Conservation (phyloP, 345 rosid species). For the Pistacia vera region DNA sequence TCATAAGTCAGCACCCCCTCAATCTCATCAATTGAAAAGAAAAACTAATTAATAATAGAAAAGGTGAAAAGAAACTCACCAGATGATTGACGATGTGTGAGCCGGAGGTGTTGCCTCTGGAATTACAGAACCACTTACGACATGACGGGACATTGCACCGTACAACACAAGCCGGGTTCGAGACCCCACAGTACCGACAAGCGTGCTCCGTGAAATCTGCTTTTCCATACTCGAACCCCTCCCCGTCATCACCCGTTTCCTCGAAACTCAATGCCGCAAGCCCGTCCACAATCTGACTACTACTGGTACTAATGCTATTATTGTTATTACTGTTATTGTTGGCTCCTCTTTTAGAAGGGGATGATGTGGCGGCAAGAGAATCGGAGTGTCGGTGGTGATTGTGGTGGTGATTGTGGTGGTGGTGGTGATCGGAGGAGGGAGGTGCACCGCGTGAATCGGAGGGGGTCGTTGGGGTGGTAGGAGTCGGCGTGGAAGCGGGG, state of each 20-base stretch:
- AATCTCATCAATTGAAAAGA: not conserved
- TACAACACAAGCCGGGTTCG: slow-evolving; percentile 97
- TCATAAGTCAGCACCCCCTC: not conserved
- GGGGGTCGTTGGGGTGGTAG: slow-evolving; percentile 27
- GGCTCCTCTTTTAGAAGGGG: slow-evolving; percentile 23
- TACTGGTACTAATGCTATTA: slow-evolving; percentile 23
- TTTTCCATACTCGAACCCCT: slow-evolving; percentile 71
- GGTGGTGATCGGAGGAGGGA: slow-evolving; percentile 53
- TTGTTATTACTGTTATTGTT: slow-evolving; percentile 29
- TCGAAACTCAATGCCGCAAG: slow-evolving; percentile 80
- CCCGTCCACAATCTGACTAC: slow-evolving; percentile 29
- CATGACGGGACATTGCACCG: slow-evolving; percentile 98
- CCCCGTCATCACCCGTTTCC: slow-evolving; percentile 89
- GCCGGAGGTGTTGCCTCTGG: slow-evolving; percentile 98
- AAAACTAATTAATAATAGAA: not conserved
- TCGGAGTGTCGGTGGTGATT: slow-evolving; percentile 19
- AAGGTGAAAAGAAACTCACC: slow-evolving; percentile 47
- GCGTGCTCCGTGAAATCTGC: slow-evolving; percentile 92
- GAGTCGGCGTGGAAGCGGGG: slow-evolving; percentile 33
- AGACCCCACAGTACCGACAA: slow-evolving; percentile 93
- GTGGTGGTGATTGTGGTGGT: slow-evolving; percentile 20
- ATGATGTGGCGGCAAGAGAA: slow-evolving; percentile 16
- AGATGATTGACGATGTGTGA: slow-evolving; percentile 98
- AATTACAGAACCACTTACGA: slow-evolving; percentile 99
- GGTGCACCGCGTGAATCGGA: slow-evolving; percentile 32